Conservation (phyloP, 352 stramenopile species). For the Pythium angustatum region DNA sequence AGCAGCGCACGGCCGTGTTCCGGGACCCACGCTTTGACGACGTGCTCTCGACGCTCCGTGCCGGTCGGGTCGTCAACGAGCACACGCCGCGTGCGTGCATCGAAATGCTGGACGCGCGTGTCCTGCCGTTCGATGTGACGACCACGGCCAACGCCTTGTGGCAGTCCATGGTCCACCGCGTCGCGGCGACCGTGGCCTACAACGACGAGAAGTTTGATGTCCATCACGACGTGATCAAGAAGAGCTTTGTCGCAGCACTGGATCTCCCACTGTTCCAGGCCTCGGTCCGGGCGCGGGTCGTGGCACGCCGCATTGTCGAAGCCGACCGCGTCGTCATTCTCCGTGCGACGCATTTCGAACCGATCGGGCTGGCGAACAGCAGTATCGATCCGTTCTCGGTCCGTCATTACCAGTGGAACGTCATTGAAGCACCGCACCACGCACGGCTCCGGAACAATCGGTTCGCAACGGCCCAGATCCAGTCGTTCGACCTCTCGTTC, state of each 20-base stretch:
- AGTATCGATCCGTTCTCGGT: constrained; percentile 10
- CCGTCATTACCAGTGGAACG: constrained; percentile 16
- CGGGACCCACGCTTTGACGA: not conserved
- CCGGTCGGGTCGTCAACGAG: not conserved
- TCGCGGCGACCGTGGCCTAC: not conserved
- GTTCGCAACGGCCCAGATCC: constrained; percentile 15
- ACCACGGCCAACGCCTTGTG: constrained; percentile 11
- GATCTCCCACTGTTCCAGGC: constrained; percentile 13
- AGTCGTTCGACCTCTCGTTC: constrained; percentile 20
- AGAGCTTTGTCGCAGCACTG: constrained; percentile 13
- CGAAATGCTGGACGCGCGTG: constrained; percentile 9
- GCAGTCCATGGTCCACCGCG: constrained; percentile 9
- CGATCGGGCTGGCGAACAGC: constrained; percentile 7
- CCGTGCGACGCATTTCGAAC: constrained; percentile 38
- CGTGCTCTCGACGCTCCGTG: constrained; percentile 1
- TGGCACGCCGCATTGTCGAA: constrained; percentile 36
- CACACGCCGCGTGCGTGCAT: not conserved
- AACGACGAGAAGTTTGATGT: constrained; percentile 8
- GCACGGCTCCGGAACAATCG: constrained; percentile 11
- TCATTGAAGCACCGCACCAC: constrained; percentile 10
- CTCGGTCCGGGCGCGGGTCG: constrained; percentile 37
- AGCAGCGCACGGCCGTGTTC: constrained; percentile 6
- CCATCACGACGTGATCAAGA: constrained; percentile 14
- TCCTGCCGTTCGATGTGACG: constrained; percentile 14
- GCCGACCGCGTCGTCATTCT: constrained; percentile 46